Evolutionary conservation across 1,139 yeast genomes (phyloP).

Genomic region (Yamadazyma aaseri): DNA sequence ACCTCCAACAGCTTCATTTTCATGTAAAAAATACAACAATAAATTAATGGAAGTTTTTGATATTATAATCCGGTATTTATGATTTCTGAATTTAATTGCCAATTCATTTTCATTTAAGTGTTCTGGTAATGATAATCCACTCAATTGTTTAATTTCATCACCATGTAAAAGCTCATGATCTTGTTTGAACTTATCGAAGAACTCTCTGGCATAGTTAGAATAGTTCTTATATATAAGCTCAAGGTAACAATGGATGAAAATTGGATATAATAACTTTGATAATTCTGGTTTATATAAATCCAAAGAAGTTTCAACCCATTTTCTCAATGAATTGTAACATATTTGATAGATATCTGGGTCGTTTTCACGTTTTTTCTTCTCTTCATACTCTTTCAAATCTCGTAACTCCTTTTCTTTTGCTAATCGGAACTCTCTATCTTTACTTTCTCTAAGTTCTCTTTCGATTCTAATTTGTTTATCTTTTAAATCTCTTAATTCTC

Average conservation of each 20-base stretch:
- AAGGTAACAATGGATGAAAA: slow-evolving; percentile 84
- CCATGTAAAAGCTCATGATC: slow-evolving; percentile 81
- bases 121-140: slow-evolving; percentile 73
- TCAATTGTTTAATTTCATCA: slow-evolving; percentile 67
- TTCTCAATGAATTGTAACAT: slow-evolving; percentile 76
- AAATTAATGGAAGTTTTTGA: slow-evolving; percentile 85
- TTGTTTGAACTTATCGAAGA: slow-evolving; percentile 69
- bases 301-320: slow-evolving; percentile 89
- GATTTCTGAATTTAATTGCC: slow-evolving; percentile 70
- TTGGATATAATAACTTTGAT: slow-evolving; percentile 79
- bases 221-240: slow-evolving; percentile 69
- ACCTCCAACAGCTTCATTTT: slow-evolving; percentile 92
- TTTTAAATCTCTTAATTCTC: slow-evolving; percentile 43
- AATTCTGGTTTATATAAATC: slow-evolving; percentile 92
- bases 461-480: slow-evolving; percentile 36
- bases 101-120: slow-evolving; percentile 81
- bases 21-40: slow-evolving; percentile 82
- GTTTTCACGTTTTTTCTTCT: slow-evolving; percentile 38
- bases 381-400: slow-evolving; percentile 41
- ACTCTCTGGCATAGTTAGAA: slow-evolving; percentile 62
- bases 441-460: slow-evolving; percentile 38
- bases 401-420: slow-evolving; percentile 44
- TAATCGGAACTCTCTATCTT: slow-evolving; percentile 40
- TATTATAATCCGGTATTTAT: slow-evolving; percentile 72
- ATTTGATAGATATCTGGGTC: slow-evolving; percentile 73